phyloP scores from a whole-genome alignment of 2,329 filamentous ascomycete species.

The Shiraia sp. region DNA sequence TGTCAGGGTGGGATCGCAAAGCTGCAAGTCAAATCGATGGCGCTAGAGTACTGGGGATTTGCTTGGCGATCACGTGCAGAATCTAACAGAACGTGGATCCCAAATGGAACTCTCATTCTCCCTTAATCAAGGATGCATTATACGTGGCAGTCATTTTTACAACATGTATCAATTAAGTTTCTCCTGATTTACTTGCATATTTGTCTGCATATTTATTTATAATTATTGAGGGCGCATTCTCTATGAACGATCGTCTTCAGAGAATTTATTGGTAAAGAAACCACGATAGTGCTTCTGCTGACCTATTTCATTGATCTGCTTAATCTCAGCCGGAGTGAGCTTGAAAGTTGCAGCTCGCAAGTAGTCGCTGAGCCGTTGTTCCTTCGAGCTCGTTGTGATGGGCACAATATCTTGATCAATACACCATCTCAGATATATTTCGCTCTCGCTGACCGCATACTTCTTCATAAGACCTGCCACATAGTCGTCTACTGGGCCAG shows the following conservation, averaged over 20 bases:
- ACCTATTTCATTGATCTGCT: slow-evolving; percentile 54
- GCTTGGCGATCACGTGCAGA: no score
- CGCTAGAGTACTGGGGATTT: no score
- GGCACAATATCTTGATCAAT: slow-evolving; percentile 63
- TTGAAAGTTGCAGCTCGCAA: slow-evolving; percentile 60
- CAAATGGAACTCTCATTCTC: no score
- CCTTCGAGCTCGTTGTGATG: slow-evolving; percentile 65
- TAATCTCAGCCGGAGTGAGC: slow-evolving; percentile 61
- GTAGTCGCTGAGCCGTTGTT: slow-evolving; percentile 62
- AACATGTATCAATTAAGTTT: no score
- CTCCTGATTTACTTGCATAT: no score
- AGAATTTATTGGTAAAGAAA: slow-evolving; percentile 62
- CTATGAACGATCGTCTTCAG: slow-evolving; percentile 55
- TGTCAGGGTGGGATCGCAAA: not conserved
- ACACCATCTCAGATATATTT: slow-evolving; percentile 63
- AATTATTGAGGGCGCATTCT: not conserved
- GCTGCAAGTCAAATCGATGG: not conserved
- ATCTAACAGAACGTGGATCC: no score
- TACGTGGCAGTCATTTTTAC: no score
- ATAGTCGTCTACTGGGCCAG: slow-evolving; percentile 60
- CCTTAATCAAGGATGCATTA: no score
- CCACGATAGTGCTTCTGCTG: slow-evolving; percentile 64
- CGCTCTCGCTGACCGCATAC: slow-evolving; percentile 61
- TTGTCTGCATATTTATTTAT: no score
- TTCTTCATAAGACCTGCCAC: slow-evolving; percentile 60